Evolutionary conservation across 164 flowering plant genomes (phyloP).

Genomic region (Annona squamosa): DNA sequence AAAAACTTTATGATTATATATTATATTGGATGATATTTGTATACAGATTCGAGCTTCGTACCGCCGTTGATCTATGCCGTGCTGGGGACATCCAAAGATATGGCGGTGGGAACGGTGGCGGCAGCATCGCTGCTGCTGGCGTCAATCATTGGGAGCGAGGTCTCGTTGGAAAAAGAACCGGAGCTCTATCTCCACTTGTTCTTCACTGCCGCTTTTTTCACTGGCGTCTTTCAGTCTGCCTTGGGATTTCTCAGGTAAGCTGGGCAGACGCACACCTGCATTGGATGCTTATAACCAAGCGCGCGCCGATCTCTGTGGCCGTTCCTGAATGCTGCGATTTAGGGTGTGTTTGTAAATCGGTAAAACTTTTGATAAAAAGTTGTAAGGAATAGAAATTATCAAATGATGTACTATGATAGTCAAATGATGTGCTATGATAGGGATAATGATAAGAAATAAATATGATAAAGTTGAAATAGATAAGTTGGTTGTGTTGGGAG

Average conservation of each 20-base stretch:
- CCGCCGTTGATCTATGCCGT: slow-evolving; percentile 72
- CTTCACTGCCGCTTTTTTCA: slow-evolving; percentile 62
- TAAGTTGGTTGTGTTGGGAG: too few relatives aligned
- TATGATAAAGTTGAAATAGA: too few relatives aligned
- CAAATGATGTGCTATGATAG: too few relatives aligned
- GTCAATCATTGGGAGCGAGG: slow-evolving; percentile 29
- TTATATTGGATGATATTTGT: not conserved
- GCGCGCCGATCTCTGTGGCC: too few relatives aligned
- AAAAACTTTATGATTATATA: not conserved
- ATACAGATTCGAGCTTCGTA: slow-evolving; percentile 78
- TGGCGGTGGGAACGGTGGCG: slow-evolving; percentile 81
- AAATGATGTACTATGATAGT: too few relatives aligned
- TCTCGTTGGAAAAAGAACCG: slow-evolving; percentile 26
- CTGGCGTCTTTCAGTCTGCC: slow-evolving; percentile 51
- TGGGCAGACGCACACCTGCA: too few relatives aligned
- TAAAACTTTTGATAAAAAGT: too few relatives aligned
- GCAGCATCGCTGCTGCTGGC: slow-evolving; percentile 58
- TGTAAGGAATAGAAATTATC: too few relatives aligned
- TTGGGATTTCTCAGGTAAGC: slow-evolving; percentile 63
- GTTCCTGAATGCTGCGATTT: too few relatives aligned
- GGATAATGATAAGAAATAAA: too few relatives aligned
- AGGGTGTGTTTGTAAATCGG: too few relatives aligned
- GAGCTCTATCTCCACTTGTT: slow-evolving; percentile 48
- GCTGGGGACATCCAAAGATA: slow-evolving; percentile 67
- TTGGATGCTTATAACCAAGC: too few relatives aligned